Base-by-base conservation (phyloP, 1,284 basidiomycete species). In the Fistulinella staudtii region DNA sequence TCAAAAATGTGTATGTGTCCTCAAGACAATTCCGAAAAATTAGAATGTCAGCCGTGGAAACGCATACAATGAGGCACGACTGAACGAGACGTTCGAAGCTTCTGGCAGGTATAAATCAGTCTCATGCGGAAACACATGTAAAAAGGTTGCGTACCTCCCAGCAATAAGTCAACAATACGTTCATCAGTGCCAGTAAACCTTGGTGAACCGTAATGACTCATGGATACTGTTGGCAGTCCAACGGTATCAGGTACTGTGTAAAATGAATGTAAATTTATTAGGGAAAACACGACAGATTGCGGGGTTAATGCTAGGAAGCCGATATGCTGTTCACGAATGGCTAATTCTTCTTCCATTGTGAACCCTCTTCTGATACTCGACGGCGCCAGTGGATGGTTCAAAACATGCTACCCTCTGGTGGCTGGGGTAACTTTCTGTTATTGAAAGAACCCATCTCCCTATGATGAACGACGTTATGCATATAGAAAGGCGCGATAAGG, bases 351-450 rank as follows among this genome's bases (percentile, higher is more conserved):
- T 51, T 36, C 41, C 43, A 23, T 41, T 28, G 36, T 30, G 23
- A 31, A 27, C 25, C 41, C 51, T 43, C 47, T 39, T 48, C 43
- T 22, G 27, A 44, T 37, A 44, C 15, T 15, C 18, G 15, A 39
- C 31, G 42, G 35, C 20, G 23, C 39, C 4, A 27, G 40, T 33
- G 23, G 24, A 20, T 39, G 25, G 22, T 25, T 58, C 52, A 85
- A 69, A 88, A 90, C 34, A 63, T 77, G 53, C 78, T 80, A 47
- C 93, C 93, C 67, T 99, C 95, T 18, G 86, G 79, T 4, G 95
- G 95, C 70, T 99, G 95, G 24, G 93, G 88, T 35, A 95, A 77
- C 73, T 98, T 99, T 58, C 93, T 78, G 68, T 98, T 98, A 47
- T 79, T 78, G 53, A 88, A 83, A 35, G 87, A 80, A 2, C 86